Conservation (phyloP, 2,329 filamentous ascomycete species). For the Stagonosporopsis tanaceti region DNA sequence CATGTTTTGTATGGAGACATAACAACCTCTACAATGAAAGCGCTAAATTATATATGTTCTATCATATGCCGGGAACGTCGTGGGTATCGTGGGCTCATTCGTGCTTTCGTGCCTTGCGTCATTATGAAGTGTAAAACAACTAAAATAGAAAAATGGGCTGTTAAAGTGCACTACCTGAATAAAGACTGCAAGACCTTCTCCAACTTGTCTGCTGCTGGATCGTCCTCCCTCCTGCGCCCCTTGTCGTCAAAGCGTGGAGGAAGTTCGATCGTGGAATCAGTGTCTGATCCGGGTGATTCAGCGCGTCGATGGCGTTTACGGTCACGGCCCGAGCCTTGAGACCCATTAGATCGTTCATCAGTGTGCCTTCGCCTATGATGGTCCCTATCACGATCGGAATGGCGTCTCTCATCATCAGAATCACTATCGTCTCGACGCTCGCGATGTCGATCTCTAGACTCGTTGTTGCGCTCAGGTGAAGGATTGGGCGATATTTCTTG, state of each 20-base stretch:
- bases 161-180: slow-evolving; percentile 30
- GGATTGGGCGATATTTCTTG: slow-evolving; percentile 28
- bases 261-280: slow-evolving; percentile 47
- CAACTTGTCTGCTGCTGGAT: slow-evolving; percentile 45
- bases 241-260: slow-evolving; percentile 48
- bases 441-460: slow-evolving; percentile 19
- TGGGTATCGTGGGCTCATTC: slow-evolving; percentile 16
- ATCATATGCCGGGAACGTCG: slow-evolving; percentile 9
- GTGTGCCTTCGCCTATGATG: slow-evolving; percentile 4
- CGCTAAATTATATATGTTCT: slow-evolving; percentile 10
- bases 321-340: slow-evolving; percentile 26
- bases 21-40: not conserved
- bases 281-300: slow-evolving; percentile 38
- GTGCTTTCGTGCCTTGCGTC: slow-evolving; percentile 6
- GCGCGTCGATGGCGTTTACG: slow-evolving; percentile 33
- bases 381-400: slow-evolving; percentile 16
- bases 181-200: slow-evolving; percentile 45
- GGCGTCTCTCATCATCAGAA: slow-evolving; percentile 20
- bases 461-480: slow-evolving; percentile 20
- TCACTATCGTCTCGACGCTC: slow-evolving; percentile 14
- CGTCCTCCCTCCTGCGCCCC: slow-evolving; percentile 39
- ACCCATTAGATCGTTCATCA: slow-evolving; percentile 27
- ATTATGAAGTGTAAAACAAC: not conserved
- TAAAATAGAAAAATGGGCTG: not conserved
- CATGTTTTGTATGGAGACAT: not conserved